Base-by-base conservation (phyloP, 2,329 filamentous ascomycete genomes). In the Bipolaris cookei region DNA sequence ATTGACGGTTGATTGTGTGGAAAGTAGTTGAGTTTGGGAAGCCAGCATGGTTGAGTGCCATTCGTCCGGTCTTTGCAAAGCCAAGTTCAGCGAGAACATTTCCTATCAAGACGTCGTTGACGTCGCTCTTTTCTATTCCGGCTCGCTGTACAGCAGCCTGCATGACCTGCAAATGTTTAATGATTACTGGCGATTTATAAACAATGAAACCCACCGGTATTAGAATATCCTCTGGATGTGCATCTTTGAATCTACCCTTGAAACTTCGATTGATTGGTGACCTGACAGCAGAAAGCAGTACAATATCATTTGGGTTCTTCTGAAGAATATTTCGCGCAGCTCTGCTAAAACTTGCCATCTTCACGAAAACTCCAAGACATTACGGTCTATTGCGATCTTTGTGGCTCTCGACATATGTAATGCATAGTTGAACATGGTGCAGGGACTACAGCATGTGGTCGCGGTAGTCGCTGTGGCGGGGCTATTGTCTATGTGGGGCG, bases 191-290 rank as follows among this genome's bases (percentile, higher is more conserved):
- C 81, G 44, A 90, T 85, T 72, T 21, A 90, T 90, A 61, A 4
- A 11, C 45, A 32, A 25, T 34, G 10, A 6, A 45, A 52, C 73
- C 65, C 63, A 80, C 89, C 38, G 82, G 78, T 38, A 88, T 84
- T 59, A 96, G 77, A 54, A 98, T 84, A 78, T 89, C 94, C 77
- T 98, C 94, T 57, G 97, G 86, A 49, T 86, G 85, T 10, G 92
- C 94, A 77, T 98, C 94, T 83, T 97, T 98, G 83, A 97, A 91
- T 39, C 92, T 92, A 62, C 94, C 93, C 83, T 97, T 97, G 77
- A 84, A 86, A 54, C 86, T 91, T 81, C 96, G 97, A 75, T 90
- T 85, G 58, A 98, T 84, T 1, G 95, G 92, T 30, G 94, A 97
- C 54, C 94, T 90, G 68, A 93, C 84, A 20, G 93, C 92, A 46